Evolutionary conservation across 225 moss, liverwort and hornwort species (phyloP).

Genomic region (Physcomitrium patens): DNA sequence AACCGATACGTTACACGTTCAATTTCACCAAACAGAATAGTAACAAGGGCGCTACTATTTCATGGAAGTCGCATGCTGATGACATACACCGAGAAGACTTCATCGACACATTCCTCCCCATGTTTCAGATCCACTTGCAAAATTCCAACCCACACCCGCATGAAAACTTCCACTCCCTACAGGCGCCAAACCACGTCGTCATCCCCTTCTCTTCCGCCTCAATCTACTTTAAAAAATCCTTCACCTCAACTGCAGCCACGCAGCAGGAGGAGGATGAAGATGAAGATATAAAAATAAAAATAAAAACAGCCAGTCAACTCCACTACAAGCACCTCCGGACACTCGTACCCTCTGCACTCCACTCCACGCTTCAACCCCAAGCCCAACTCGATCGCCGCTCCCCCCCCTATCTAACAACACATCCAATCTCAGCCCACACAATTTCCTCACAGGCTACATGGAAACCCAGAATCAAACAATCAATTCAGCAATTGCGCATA

Average conservation of each 20-base stretch:
- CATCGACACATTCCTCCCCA: conserved; percentile 27
- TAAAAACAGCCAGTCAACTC: not conserved
- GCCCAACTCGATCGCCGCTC: too few relatives aligned
- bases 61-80: conserved; percentile 34
- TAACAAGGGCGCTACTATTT: not conserved
- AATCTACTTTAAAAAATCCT: too few relatives aligned
- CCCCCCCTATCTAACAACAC: too few relatives aligned
- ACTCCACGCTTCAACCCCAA: too few relatives aligned
- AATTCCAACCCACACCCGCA: not conserved
- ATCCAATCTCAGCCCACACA: too few relatives aligned
- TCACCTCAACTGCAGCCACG: not conserved
- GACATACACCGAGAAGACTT: conserved; percentile 36
- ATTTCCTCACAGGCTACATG: too few relatives aligned
- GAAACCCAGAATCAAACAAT: too few relatives aligned
- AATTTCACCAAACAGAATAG: not conserved
- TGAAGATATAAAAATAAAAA: not conserved
- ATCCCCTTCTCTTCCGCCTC: not conserved
- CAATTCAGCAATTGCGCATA: too few relatives aligned
- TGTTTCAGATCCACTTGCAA: conserved; percentile 41
- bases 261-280: not conserved
- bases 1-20: not conserved
- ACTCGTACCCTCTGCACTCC: too few relatives aligned
- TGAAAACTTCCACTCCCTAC: not conserved
- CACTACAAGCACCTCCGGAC: too few relatives aligned
- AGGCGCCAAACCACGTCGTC: too few relatives aligned